These are phyloP conservation scores for Tulasnella sp. DNA, from an alignment of 768 basidiomycete genomes.

Conservation along the genomic window DNA sequence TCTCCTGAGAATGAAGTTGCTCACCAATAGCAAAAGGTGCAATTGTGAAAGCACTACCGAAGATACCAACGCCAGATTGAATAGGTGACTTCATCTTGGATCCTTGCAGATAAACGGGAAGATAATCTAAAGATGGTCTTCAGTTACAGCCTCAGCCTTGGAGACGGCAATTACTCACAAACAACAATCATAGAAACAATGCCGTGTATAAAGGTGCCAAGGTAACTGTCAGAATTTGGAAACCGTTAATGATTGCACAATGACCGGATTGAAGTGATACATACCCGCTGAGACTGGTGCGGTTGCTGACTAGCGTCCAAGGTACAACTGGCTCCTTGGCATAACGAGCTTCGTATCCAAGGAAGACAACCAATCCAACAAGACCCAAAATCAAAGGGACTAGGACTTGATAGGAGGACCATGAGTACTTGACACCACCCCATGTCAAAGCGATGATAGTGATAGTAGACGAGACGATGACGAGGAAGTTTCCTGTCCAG, in stretches of 20 bases:
- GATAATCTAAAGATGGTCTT: not conserved
- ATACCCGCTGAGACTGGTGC: conserved; percentile 31
- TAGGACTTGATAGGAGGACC: conserved; percentile 32
- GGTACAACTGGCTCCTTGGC: conserved; percentile 21
- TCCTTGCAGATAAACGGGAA: conserved; percentile 22
- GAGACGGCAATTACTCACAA: not conserved
- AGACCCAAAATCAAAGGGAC: conserved; percentile 34
- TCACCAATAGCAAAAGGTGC: conserved; percentile 16
- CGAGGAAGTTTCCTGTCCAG: conserved; percentile 30
- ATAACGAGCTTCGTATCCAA: conserved; percentile 30
- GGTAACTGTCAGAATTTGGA: not conserved
- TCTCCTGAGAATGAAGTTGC: not conserved
- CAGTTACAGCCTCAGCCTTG: not conserved
- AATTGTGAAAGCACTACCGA: conserved; percentile 13
- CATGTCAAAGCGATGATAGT: conserved; percentile 36
- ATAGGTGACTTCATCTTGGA: conserved; percentile 14
- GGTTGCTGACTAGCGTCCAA: conserved; percentile 26
- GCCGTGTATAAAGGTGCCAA: not conserved
- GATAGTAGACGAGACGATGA: conserved; percentile 28
- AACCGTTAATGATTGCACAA: not conserved
- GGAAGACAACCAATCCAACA: conserved; percentile 28
- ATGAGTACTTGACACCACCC: conserved; percentile 35
- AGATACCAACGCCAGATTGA: not conserved
- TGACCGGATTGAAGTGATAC: conserved; percentile 6
- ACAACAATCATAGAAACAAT: not conserved